Evolutionary conservation across 23 red algal species (phyloP), one percentile per base, ranked within the genome.

Genomic region (Cyanidioschyzon merolae): DNA sequence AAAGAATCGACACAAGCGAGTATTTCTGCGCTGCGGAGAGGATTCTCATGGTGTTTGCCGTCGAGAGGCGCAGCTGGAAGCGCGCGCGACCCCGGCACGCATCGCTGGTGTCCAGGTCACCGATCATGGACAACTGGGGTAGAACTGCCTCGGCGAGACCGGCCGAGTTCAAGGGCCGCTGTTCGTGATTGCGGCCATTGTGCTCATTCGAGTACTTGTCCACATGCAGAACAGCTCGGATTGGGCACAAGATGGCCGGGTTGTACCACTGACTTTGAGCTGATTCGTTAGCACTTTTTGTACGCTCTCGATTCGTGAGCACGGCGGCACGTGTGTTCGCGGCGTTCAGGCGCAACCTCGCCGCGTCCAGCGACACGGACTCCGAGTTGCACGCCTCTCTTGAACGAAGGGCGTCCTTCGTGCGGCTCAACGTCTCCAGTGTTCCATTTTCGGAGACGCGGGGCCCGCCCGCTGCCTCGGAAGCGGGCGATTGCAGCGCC

Each of bases 21-120:
- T 95, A 95, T 37, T 88, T 88, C 31, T 88, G 87, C 25, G 90
- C 90, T 57, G 84, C 87, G 2, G 77, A 79, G 76, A 95, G 87
- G 16, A 95, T 59, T 1, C 80, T 74, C 40, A 81, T 75, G 17
- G 85, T 86, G 77, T 88, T 84, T n/a, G 88, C 68, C 0, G 90
- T 95, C 25, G 90, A 82, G 7, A 95, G 37, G 16, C 82, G 80
- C 36, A 95, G 30, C 25, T 82, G 59, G 1, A 89, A 51, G 21
- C 59, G 41, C 32, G 85, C 85, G 2, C n/a, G 12, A 3, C 63
- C 63, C 32, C 76, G 27, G 34, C 90, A 95, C 7, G 18, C 50
- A 29, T 59, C 15, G 15, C 84, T 84, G 34, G 74, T 83, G 77
- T 71, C 63, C 63, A 88, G 68, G 21, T 68, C 36, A 31, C 90